Evolutionary conservation across 225 moss, liverwort and hornwort species (phyloP).

Genomic region (Pseudoscleropodium purum): DNA sequence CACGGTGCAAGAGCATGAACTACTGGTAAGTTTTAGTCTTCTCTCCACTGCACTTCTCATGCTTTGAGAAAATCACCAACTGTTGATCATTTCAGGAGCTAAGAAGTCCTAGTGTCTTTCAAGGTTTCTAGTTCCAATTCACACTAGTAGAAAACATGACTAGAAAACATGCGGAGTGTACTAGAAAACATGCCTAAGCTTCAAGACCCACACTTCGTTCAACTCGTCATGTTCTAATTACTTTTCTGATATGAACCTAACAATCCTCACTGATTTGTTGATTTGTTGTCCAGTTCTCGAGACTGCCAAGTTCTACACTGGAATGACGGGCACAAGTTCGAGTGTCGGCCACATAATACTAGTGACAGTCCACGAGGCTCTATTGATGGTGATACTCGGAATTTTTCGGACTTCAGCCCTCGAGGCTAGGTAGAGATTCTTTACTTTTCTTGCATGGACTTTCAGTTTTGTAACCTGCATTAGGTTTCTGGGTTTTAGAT

Average conservation of each 20-base stretch:
- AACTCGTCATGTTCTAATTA: neutral
- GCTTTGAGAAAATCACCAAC: neutral
- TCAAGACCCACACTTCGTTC: neutral
- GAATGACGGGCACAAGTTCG: conserved; percentile 66
- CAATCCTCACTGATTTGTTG: neutral
- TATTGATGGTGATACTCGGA: conserved; percentile 28
- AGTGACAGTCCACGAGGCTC: conserved; percentile 39
- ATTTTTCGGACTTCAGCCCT: conserved; percentile 17
- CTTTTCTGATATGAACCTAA: neutral
- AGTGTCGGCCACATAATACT: conserved; percentile 50
- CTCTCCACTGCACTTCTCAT: neutral
- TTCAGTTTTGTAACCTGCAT: neutral
- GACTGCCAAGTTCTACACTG: conserved; percentile 78
- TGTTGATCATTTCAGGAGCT: neutral
- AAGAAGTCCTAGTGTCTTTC: neutral
- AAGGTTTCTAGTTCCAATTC: neutral
- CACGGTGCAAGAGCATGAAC: conserved; percentile 75
- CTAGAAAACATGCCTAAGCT: neutral
- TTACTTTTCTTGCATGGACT: neutral
- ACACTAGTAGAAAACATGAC: neutral
- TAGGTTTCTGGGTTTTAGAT: neutral
- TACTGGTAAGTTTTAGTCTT: conserved; percentile 52
- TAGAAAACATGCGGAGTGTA: neutral
- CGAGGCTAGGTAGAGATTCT: conserved; percentile 12
- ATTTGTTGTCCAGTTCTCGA: conserved; percentile 50